Conservation (phyloP, 2,329 filamentous ascomycete genomes). For the Rutstroemia sp. region DNA sequence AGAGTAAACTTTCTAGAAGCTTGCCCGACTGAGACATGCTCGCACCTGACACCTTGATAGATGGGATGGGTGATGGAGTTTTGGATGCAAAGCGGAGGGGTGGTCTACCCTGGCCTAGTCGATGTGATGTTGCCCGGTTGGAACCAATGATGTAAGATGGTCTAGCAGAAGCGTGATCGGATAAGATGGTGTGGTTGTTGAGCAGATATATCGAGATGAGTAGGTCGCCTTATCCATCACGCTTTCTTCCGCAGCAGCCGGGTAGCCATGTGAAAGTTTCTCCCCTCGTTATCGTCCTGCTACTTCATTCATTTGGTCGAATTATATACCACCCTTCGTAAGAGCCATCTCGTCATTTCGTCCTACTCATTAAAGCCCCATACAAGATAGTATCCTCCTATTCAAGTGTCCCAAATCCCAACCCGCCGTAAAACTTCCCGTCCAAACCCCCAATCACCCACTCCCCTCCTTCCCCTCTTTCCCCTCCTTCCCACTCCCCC, state of each 20-base stretch:
- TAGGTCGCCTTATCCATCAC: too few species aligned
- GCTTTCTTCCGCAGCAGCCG: too few species aligned
- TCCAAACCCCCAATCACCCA: neutral
- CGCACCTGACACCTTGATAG: neutral
- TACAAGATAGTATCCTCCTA: too few species aligned
- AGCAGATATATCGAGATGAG: too few species aligned
- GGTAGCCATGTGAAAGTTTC: too few species aligned
- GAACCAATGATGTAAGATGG: neutral
- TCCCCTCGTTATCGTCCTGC: too few species aligned
- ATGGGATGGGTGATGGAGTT: too few species aligned
- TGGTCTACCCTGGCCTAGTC: neutral
- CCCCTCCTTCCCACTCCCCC: neutral
- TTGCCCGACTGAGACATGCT: neutral
- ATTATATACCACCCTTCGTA: neutral
- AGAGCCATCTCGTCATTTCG: too few species aligned
- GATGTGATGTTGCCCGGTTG: neutral
- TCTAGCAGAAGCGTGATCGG: neutral
- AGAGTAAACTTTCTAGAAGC: neutral
- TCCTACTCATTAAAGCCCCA: too few species aligned
- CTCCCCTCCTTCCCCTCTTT: neutral
- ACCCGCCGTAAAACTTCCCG: too few species aligned
- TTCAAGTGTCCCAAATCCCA: neutral
- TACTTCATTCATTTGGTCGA: neutral
- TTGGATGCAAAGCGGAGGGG: neutral
- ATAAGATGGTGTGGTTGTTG: too few species aligned